Conservation (phyloP, 345 rosid genomes). For the Arabidopsis suecica region DNA sequence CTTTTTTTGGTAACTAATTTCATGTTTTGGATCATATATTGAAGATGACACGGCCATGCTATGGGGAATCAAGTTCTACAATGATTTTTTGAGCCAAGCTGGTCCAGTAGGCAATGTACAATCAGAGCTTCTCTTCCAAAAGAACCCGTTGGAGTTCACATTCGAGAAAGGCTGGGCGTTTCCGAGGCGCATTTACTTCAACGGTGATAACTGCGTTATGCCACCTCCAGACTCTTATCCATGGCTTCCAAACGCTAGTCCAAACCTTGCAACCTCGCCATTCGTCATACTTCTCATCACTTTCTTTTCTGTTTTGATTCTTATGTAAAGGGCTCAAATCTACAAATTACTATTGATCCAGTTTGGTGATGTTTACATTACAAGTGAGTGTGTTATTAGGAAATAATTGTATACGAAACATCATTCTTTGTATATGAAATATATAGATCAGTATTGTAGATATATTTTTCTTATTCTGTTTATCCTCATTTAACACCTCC, state of each 20-base stretch:
- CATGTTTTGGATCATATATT: constrained; percentile 5
- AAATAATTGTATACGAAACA: constrained; percentile 4
- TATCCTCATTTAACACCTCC: too few species aligned
- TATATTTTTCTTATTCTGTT: too few species aligned
- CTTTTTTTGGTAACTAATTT: not conserved
- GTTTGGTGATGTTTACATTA: constrained; percentile 13
- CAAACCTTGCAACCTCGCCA: constrained; percentile 38
- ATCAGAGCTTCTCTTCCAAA: constrained; percentile 81
- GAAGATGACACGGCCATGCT: constrained; percentile 89
- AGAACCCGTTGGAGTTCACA: constrained; percentile 66
- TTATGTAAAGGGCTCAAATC: constrained; percentile 42
- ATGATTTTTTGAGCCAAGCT: constrained; percentile 79
- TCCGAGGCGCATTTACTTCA: constrained; percentile 87
- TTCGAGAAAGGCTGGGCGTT: constrained; percentile 92
- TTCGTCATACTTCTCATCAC: constrained; percentile 38
- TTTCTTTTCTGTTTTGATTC: constrained; percentile 50
- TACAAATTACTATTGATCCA: not conserved
- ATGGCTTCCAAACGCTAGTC: constrained; percentile 73
- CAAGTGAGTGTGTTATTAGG: constrained; percentile 23
- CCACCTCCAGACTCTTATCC: constrained; percentile 88
- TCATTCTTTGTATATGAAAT: not conserved
- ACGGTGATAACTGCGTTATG: constrained; percentile 90
- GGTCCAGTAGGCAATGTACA: constrained; percentile 84
- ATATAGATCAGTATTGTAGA: not conserved
- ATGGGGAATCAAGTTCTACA: constrained; percentile 79